Percentiles rank a stretch among this genome's conserved stretches.
Conservation (phyloP, 352 stramenopile species). For the Phytophthora colocasiae region DNA sequence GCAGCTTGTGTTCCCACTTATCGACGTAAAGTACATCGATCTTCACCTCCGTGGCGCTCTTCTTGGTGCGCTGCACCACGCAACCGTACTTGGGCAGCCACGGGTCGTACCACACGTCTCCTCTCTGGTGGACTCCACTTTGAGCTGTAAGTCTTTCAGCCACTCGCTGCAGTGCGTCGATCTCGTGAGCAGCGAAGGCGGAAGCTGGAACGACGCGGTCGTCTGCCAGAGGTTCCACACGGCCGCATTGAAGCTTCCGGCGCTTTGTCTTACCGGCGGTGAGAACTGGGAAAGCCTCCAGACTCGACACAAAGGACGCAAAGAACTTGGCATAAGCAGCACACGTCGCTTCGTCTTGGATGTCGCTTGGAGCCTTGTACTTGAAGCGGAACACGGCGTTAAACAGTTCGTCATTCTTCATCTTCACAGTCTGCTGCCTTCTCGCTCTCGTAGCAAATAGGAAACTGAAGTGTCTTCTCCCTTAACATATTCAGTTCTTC, state of each 20-base stretch:
- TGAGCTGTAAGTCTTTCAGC: conserved; percentile 8
- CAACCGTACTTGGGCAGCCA: conserved; percentile 66
- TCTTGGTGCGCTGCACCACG: conserved; percentile 42
- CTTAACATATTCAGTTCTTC: too few species aligned
- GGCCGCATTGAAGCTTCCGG: conserved; percentile 12
- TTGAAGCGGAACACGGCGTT: conserved; percentile 56
- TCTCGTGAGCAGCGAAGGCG: conserved; percentile 37
- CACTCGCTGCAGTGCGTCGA: conserved; percentile 27
- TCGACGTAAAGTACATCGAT: conserved; percentile 53
- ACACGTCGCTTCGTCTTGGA: conserved; percentile 28
- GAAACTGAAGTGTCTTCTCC: too few species aligned
- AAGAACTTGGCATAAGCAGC: conserved; percentile 14
- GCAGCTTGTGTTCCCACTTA: conserved; percentile 45
- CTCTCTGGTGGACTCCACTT: conserved; percentile 9
- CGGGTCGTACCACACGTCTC: conserved; percentile 38
- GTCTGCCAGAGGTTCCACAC: conserved; percentile 21
- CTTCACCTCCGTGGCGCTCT: conserved; percentile 26
- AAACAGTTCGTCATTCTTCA: conserved; percentile 25
- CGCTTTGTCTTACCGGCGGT: too few species aligned
- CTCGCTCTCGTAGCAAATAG: too few species aligned
- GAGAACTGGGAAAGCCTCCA: conserved; percentile 1
- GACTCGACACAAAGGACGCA: conserved; percentile 18
- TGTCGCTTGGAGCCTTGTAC: conserved; percentile 42
- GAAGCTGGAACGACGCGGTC: conserved; percentile 35
- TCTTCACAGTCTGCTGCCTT: too few species aligned